Evolutionary conservation across 2,329 filamentous ascomycete genomes (phyloP).

Genomic region (Falciphora oryzae): DNA sequence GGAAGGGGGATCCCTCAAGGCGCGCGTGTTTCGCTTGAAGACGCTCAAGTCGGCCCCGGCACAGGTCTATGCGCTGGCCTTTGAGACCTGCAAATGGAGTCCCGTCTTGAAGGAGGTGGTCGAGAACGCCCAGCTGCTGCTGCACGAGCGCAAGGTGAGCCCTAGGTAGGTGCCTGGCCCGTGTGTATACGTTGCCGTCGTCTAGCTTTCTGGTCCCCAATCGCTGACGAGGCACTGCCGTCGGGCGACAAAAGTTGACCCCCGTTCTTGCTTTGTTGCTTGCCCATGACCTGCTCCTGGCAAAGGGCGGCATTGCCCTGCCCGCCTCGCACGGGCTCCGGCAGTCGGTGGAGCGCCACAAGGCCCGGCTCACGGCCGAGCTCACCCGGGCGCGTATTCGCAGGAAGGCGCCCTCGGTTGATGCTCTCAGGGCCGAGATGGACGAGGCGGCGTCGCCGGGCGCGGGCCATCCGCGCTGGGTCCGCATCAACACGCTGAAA

Average conservation of each 20-base stretch:
- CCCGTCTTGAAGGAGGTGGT: conserved; percentile 81
- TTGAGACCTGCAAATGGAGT: conserved; percentile 90
- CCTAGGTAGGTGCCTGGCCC: not conserved
- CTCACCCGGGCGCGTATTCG: conserved; percentile 74
- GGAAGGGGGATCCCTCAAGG: conserved; percentile 77
- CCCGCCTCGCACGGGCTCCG: conserved; percentile 74
- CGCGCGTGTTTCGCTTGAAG: conserved; percentile 71
- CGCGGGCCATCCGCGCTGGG: conserved; percentile 73
- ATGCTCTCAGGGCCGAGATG: conserved; percentile 56
- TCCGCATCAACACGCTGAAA: conserved; percentile 76
- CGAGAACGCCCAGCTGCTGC: conserved; percentile 51
- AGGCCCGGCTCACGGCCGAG: conserved; percentile 72
- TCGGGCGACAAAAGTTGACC: conserved; percentile 53
- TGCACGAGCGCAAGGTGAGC: conserved; percentile 69
- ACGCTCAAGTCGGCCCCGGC: conserved; percentile 69
- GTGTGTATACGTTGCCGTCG: not conserved
- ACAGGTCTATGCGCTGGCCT: conserved; percentile 80
- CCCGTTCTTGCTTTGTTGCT: conserved; percentile 76
- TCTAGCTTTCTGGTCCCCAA: no score
- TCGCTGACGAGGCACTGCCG: conserved; percentile 13
- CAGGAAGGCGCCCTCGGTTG: conserved; percentile 61
- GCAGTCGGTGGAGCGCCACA: conserved; percentile 71
- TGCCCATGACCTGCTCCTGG: conserved; percentile 77
- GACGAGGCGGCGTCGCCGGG: conserved; percentile 42
- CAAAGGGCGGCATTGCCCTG: conserved; percentile 76